A percentile compares a stretch with the other conserved stretches of the same genome.
Evolutionary conservation across 306 rosid species (phyloP).

Genomic region (Fagus crenata): DNA sequence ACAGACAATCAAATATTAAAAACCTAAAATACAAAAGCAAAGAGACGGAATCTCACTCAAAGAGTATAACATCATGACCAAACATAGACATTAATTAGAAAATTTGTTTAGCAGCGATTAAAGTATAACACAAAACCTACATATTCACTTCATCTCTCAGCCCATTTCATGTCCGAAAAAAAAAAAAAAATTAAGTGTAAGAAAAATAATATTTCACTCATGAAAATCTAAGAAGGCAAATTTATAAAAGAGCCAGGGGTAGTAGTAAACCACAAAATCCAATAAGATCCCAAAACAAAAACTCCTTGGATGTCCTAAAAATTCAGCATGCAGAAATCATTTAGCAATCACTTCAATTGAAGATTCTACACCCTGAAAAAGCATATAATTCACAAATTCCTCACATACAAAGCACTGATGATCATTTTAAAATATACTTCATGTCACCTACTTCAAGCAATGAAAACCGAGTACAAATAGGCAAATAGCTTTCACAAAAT

Average conservation of each 20-base stretch:
- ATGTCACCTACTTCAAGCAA: not conserved
- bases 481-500: not conserved
- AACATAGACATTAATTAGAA: not conserved
- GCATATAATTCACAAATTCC: not conserved
- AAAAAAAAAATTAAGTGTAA: too few relatives aligned
- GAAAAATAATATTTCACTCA: not conserved
- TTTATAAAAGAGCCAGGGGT: not conserved
- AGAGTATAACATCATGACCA: not conserved
- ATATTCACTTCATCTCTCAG: not conserved
- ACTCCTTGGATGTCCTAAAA: not conserved
- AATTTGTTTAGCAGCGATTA: not conserved
- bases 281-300: not conserved
- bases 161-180: not conserved
- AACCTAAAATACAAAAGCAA: not conserved
- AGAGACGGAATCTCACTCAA: not conserved
- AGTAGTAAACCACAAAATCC: not conserved
- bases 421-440: not conserved
- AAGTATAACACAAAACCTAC: not conserved
- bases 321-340: not conserved
- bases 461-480: not conserved
- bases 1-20: not conserved
- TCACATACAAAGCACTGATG: not conserved
- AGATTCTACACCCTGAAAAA: not conserved
- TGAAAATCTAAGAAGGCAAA: not conserved
- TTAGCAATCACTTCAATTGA: not conserved